A percentile compares a stretch with the other conserved stretches of the same genome.
These are phyloP conservation scores for Neurospora terricola DNA, from an alignment of 495 filamentous ascomycete species.

Conservation along the genomic window DNA sequence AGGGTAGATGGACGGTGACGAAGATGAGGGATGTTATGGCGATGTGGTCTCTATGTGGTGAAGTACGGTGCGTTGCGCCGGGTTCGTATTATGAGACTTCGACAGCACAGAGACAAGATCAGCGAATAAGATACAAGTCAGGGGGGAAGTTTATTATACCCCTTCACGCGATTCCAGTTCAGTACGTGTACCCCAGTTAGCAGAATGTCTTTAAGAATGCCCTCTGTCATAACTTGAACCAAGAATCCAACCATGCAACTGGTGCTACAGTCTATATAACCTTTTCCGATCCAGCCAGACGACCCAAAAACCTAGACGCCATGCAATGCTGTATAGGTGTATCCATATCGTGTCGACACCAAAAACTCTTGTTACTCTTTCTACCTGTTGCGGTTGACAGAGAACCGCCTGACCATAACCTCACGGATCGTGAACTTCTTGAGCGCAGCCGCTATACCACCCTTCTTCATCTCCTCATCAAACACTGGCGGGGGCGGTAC, in stretches of 20 bases:
- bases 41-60: too few species aligned
- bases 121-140: not conserved
- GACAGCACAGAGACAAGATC: too few species aligned
- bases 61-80: too few species aligned
- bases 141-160: not conserved
- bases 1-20: too few species aligned
- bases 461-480: constrained; percentile 27
- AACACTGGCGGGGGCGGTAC: constrained; percentile 58
- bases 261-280: not conserved
- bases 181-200: not conserved
- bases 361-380: not conserved
- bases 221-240: not conserved
- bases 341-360: not conserved
- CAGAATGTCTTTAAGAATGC: not conserved
- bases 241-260: not conserved
- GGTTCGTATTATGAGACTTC: too few species aligned
- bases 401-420: constrained; percentile 70
- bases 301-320: not conserved
- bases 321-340: not conserved
- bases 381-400: constrained; percentile 59
- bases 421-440: constrained; percentile 72
- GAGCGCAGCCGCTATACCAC: constrained; percentile 53
- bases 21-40: too few species aligned
- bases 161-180: not conserved
- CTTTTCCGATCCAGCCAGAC: not conserved